Conservation (phyloP, 805 yeast genomes). For the Barnettozyma sucrosica region DNA sequence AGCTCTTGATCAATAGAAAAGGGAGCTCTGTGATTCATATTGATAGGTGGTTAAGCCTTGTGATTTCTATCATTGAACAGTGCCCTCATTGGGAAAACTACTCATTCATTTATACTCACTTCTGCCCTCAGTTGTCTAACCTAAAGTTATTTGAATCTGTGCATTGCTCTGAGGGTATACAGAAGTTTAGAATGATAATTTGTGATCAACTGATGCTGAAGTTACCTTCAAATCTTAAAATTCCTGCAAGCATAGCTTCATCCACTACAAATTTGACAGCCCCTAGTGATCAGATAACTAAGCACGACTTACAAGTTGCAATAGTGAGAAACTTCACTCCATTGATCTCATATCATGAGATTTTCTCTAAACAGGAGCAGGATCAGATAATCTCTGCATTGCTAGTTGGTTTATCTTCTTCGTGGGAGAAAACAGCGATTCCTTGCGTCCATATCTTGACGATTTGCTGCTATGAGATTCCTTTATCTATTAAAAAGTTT, state of each 20-base stretch:
- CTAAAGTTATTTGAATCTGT: slow-evolving; percentile 41
- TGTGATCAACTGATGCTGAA: slow-evolving; percentile 56
- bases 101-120: slow-evolving; percentile 58
- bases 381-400: slow-evolving; percentile 59
- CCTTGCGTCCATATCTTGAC: slow-evolving; percentile 74
- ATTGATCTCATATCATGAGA: slow-evolving; percentile 51
- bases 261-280: neutral
- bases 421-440: slow-evolving; percentile 75
- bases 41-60: slow-evolving; percentile 45
- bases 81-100: slow-evolving; percentile 68
- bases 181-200: slow-evolving; percentile 38
- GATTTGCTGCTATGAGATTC: slow-evolving; percentile 76
- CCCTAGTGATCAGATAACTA: slow-evolving; percentile 31
- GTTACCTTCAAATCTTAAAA: slow-evolving; percentile 35
- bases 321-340: slow-evolving; percentile 57
- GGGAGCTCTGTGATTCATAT: slow-evolving; percentile 35
- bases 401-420: slow-evolving; percentile 55
- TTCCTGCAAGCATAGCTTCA: slow-evolving; percentile 30
- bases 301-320: slow-evolving; percentile 62
- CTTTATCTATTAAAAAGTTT: slow-evolving; percentile 63
- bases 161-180: slow-evolving; percentile 33
- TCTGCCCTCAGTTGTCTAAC: slow-evolving; percentile 65
- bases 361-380: slow-evolving; percentile 50
- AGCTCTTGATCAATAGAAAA: slow-evolving; percentile 20
- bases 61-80: slow-evolving; percentile 42